These are phyloP conservation scores for Ochetophila trinervis DNA, from an alignment of 306 rosid genomes.

Conservation along the genomic window DNA sequence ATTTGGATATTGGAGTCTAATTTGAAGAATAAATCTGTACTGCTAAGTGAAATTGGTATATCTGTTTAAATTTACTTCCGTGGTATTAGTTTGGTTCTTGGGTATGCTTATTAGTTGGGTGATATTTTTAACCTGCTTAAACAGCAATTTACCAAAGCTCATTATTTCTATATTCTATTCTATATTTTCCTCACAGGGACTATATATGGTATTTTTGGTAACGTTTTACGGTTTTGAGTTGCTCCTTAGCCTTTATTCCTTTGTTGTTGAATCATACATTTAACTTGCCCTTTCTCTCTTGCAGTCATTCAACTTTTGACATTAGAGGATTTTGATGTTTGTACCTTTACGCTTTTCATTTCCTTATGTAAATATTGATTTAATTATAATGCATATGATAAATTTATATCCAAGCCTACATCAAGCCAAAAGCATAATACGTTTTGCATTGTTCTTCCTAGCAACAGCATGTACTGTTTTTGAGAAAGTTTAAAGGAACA, in stretches of 20 bases:
- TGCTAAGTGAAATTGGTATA: background rate
- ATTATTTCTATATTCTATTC: background rate
- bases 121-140: background rate
- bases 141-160: background rate
- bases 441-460: no score
- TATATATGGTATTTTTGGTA: no score
- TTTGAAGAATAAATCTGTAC: background rate
- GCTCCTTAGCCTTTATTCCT: no score
- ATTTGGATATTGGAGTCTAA: background rate
- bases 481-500: no score
- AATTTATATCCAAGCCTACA: no score
- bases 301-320: background rate
- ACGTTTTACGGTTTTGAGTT: no score
- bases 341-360: no score
- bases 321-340: background rate
- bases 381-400: no score
- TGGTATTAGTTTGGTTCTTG: background rate
- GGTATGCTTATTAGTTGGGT: background rate
- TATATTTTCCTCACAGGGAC: background rate
- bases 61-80: background rate
- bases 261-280: background rate
- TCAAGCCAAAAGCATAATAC: no score
- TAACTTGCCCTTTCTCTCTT: background rate
- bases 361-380: no score
- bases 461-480: no score